A percentile compares a stretch with the other conserved stretches of the same genome.
Conservation (phyloP, 495 filamentous ascomycete species). For the Friedmanniomyces endolithicus region DNA sequence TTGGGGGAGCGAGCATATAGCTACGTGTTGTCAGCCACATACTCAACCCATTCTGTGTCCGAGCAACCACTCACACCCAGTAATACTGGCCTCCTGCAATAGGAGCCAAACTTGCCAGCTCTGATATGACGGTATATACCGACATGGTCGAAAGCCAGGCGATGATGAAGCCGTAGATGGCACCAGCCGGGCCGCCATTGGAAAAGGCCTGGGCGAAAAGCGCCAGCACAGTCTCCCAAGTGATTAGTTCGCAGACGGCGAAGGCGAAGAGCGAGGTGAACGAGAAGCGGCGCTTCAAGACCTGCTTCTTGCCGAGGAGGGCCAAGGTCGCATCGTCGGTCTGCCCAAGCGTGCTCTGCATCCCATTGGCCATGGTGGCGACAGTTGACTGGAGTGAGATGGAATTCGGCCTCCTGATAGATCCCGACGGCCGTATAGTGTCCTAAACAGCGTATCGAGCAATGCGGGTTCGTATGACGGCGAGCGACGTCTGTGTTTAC, state of each 20-base stretch:
- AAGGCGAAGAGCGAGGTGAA: constrained; percentile 16
- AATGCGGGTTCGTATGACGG: not conserved
- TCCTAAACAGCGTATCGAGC: not conserved
- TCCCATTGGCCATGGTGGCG: constrained; percentile 4
- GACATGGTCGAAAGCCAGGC: constrained; percentile 16
- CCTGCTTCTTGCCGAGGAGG: constrained; percentile 21
- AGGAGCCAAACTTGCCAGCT: constrained; percentile 27
- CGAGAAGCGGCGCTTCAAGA: constrained; percentile 15
- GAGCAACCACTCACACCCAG: constrained; percentile 21
- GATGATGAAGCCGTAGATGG: constrained; percentile 23
- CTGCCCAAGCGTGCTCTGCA: not conserved
- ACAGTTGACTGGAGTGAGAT: not conserved
- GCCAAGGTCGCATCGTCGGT: constrained; percentile 9
- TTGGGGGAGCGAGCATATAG: constrained; percentile 25
- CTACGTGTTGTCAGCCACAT: not conserved
- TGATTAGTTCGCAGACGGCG: constrained; percentile 15
- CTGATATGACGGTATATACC: constrained; percentile 21
- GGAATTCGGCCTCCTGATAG: not conserved
- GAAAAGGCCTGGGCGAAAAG: constrained; percentile 20
- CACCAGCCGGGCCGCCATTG: constrained; percentile 28
- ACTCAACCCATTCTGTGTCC: not conserved
- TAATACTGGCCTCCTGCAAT: constrained; percentile 28
- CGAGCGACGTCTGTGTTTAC: constrained; percentile 1
- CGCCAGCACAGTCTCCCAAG: constrained; percentile 15
- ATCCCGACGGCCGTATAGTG: not conserved